phyloP scores from a whole-genome alignment of 2,329 filamentous ascomycete species.

The Fusarium austroafricanum region DNA sequence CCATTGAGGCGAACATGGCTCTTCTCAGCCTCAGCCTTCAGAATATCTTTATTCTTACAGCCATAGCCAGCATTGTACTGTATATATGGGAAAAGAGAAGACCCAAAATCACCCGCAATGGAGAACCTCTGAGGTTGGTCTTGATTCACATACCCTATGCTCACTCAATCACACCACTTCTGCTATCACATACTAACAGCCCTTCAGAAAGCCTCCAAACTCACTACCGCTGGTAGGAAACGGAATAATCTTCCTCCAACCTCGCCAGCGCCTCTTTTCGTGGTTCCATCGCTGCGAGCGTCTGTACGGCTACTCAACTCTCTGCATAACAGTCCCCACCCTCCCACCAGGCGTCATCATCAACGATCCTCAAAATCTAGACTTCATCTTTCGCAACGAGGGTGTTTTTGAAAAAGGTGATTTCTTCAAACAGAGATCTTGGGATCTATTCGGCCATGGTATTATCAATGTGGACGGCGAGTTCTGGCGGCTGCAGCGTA shows the following conservation, averaged over 20 bases:
- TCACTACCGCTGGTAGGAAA: slow-evolving; percentile 69
- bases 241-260: slow-evolving; percentile 69
- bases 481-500: slow-evolving; percentile 71
- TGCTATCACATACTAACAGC: not conserved
- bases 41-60: not conserved
- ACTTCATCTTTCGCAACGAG: slow-evolving; percentile 72
- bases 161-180: not conserved
- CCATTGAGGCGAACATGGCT: slow-evolving; percentile 17
- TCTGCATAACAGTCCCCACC: slow-evolving; percentile 71
- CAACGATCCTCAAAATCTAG: slow-evolving; percentile 70
- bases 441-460: slow-evolving; percentile 73
- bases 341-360: slow-evolving; percentile 72
- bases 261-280: slow-evolving; percentile 68
- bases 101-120: slow-evolving; percentile 36
- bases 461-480: slow-evolving; percentile 76
- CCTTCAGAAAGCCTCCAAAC: slow-evolving; percentile 58
- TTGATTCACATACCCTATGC: slow-evolving; percentile 1
- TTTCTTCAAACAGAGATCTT: slow-evolving; percentile 69
- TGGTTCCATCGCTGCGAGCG: slow-evolving; percentile 72
- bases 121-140: slow-evolving; percentile 29
- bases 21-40: slow-evolving; percentile 23
- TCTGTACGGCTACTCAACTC: slow-evolving; percentile 68
- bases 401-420: slow-evolving; percentile 70
- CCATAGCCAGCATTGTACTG: not conserved
- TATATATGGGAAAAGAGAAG: slow-evolving; percentile 10